Evolutionary conservation across 352 stramenopile species (phyloP).

Genomic region (Phytopythium litorale): DNA sequence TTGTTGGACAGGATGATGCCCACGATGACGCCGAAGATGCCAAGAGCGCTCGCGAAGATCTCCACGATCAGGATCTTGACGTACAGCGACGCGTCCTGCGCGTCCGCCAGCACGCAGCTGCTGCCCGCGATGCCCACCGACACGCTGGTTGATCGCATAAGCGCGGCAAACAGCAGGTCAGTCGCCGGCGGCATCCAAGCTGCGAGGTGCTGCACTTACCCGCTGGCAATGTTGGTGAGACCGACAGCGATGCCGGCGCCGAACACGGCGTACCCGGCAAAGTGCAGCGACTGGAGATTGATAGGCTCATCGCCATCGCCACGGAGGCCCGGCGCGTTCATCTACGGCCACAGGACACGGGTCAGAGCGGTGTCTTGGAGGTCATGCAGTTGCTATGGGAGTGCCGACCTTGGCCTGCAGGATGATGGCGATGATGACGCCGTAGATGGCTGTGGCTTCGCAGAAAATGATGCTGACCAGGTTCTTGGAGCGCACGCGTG

Average conservation of each 20-base stretch:
- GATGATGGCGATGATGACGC: conserved; percentile 99
- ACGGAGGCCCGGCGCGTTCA: conserved; percentile 71
- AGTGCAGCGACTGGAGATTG: conserved; percentile 86
- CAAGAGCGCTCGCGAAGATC: conserved; percentile 99
- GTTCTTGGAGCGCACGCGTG: conserved; percentile 99
- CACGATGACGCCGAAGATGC: conserved; percentile 99
- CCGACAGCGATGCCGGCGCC: conserved; percentile 96
- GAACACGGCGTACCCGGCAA: conserved; percentile 98
- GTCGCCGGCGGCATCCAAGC: neutral
- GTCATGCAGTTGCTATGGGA: neutral
- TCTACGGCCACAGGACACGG: conserved; percentile 18
- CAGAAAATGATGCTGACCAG: conserved; percentile 99
- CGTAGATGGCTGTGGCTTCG: conserved; percentile 99
- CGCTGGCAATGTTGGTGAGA: conserved; percentile 97
- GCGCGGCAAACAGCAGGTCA: neutral
- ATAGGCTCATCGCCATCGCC: conserved; percentile 61
- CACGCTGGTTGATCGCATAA: conserved; percentile 55
- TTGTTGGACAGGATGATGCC: conserved; percentile 99
- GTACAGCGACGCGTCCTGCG: conserved; percentile 97
- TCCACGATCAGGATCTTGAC: conserved; percentile 99
- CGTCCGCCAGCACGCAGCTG: conserved; percentile 97
- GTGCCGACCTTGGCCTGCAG: conserved; percentile 93
- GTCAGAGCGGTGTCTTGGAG: neutral
- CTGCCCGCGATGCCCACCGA: conserved; percentile 98
- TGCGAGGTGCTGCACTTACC: conserved; percentile 30